Percentiles rank a stretch among this genome's conserved stretches.
Conservation (phyloP, 305 asterid genomes). For the Fraxinus sp. region DNA sequence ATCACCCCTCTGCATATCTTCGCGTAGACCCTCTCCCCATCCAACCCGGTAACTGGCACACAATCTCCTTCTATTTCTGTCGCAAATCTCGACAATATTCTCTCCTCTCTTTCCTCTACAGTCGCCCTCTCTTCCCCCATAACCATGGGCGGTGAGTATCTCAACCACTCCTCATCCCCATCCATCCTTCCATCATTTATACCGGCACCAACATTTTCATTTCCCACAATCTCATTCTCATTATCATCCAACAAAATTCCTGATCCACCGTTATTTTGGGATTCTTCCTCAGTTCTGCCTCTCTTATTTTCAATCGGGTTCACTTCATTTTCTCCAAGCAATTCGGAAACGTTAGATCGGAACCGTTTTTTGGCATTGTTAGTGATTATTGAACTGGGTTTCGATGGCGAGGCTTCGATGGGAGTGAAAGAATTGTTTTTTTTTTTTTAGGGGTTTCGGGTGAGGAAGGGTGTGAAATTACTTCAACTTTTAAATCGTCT, state of each 20-base stretch:
- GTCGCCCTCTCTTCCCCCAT: constrained; percentile 42
- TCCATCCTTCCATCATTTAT: constrained; percentile 23
- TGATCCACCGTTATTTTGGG: constrained; percentile 1
- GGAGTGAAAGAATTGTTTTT: constrained; percentile 48
- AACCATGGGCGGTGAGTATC: constrained; percentile 47
- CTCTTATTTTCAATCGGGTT: constrained; percentile 37
- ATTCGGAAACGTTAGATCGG: constrained; percentile 32
- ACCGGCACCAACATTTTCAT: constrained; percentile 16
- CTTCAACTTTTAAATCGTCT: constrained; percentile 46
- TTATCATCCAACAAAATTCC: constrained; percentile 4
- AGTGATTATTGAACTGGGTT: constrained; percentile 28
- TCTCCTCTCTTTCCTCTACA: constrained; percentile 52
- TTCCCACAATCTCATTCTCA: background rate
- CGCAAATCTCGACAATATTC: constrained; percentile 62
- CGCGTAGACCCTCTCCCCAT: constrained; percentile 92
- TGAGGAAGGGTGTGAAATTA: constrained; percentile 58
- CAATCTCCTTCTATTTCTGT: constrained; percentile 83
- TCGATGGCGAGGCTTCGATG: constrained; percentile 37
- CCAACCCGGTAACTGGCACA: constrained; percentile 83
- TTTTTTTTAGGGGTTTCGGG: constrained; percentile 32
- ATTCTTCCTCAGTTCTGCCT: constrained; percentile 33
- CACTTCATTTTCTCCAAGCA: constrained; percentile 8
- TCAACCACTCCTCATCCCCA: constrained; percentile 61
- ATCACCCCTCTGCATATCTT: constrained; percentile 51
- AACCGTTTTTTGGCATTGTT: constrained; percentile 47